Evolutionary conservation across 2,329 filamentous ascomycete genomes (phyloP).

Genomic region (Aureobasidium melanogenum): DNA sequence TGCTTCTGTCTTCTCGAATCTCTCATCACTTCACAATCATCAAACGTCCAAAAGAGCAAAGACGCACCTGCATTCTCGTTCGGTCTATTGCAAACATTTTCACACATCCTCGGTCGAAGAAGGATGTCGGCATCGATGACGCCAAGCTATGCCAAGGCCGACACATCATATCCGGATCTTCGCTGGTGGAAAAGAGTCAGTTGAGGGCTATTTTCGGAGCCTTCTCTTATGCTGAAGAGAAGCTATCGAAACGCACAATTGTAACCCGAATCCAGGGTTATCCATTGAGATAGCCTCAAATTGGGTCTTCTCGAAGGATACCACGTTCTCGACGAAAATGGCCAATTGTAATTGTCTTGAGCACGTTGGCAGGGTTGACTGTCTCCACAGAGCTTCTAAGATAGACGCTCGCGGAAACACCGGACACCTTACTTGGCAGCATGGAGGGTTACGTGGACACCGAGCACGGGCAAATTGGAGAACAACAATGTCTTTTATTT

Average conservation of each 20-base stretch:
- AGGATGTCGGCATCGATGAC: neutral
- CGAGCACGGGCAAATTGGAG: neutral
- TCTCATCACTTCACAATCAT: neutral
- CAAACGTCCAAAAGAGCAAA: neutral
- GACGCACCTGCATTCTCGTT: too few relatives aligned
- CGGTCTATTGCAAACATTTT: too few relatives aligned
- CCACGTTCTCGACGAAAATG: too few relatives aligned
- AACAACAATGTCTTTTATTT: neutral
- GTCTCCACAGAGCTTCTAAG: neutral
- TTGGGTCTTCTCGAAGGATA: too few relatives aligned
- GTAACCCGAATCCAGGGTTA: too few relatives aligned
- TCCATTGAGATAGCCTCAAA: too few relatives aligned
- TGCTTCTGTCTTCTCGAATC: neutral
- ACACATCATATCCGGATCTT: neutral
- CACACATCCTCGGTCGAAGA: too few relatives aligned
- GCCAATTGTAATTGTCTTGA: too few relatives aligned
- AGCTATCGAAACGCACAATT: too few relatives aligned
- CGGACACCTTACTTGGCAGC: neutral
- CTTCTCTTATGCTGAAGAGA: too few relatives aligned
- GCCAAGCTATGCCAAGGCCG: neutral
- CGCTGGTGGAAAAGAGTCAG: neutral
- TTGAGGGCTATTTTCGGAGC: neutral
- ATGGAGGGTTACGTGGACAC: conserved; percentile 2
- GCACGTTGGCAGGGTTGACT: too few relatives aligned
- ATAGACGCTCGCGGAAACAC: neutral